A percentile compares a stretch with the other conserved stretches of the same genome.
Evolutionary conservation across 2,329 filamentous ascomycete species (phyloP).

Genomic region (Monilinia fructigena): DNA sequence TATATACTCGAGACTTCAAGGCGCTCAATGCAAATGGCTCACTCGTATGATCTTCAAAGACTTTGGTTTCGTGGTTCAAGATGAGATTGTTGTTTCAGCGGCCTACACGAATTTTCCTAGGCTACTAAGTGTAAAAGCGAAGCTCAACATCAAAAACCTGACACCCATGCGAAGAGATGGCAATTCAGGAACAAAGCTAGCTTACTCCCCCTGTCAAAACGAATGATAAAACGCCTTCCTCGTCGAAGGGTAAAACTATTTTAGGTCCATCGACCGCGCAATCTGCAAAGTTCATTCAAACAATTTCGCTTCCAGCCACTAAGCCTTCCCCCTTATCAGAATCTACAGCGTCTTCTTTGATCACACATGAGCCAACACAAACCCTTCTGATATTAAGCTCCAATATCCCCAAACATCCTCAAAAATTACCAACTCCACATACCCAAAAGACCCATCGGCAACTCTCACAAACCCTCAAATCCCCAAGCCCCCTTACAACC

Average conservation of each 20-base stretch:
- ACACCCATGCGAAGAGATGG: conserved; percentile 12
- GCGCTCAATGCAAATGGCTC: conserved; percentile 82
- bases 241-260: too few species aligned
- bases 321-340: not conserved
- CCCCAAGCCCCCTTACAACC: not conserved
- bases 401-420: not conserved
- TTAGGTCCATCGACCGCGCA: not conserved
- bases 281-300: not conserved
- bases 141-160: not conserved
- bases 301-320: not conserved
- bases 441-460: not conserved
- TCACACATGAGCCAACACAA: not conserved
- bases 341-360: not conserved
- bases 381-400: not conserved
- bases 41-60: conserved; percentile 77
- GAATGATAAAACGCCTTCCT: not conserved
- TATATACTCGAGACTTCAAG: conserved; percentile 59
- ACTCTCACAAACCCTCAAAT: not conserved
- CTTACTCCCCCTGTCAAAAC: not conserved
- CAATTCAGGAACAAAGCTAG: not conserved
- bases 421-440: not conserved
- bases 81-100: conserved; percentile 58
- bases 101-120: conserved; percentile 6
- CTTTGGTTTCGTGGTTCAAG: conserved; percentile 49
- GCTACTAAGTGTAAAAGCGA: not conserved